Percentiles rank a stretch among this genome's conserved stretches.
Evolutionary conservation across 345 rosid genomes (phyloP).

Genomic region (Brassica nigra): DNA sequence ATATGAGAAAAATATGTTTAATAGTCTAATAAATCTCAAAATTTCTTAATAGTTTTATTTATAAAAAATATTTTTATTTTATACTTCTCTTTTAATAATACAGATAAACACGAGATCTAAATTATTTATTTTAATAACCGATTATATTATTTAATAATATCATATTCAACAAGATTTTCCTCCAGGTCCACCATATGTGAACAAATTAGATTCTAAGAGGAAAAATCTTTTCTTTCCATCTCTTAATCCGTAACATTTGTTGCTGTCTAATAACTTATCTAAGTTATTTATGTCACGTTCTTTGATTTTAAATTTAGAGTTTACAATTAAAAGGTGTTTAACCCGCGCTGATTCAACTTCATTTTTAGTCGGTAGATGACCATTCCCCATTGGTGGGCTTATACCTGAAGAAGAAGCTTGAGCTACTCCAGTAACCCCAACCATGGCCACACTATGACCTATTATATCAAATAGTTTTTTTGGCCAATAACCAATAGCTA

Average conservation of each 20-base stretch:
- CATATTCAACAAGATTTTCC: background rate
- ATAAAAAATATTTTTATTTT: too few relatives aligned
- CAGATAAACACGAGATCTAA: too few relatives aligned
- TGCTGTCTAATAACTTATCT: background rate
- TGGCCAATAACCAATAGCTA: slow-evolving; percentile 28
- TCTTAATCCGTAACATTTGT: background rate
- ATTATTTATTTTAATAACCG: background rate
- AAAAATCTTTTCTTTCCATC: background rate
- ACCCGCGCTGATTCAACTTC: background rate
- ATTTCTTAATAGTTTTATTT: too few relatives aligned
- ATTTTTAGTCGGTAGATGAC: background rate
- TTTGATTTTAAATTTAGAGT: background rate
- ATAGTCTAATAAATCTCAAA: too few relatives aligned
- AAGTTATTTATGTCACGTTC: background rate
- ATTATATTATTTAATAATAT: background rate
- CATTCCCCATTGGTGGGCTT: slow-evolving; percentile 35
- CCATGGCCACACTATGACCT: background rate
- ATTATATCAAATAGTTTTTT: slow-evolving; percentile 29
- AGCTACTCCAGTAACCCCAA: slow-evolving; percentile 16
- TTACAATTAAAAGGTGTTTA: background rate
- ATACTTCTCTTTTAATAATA: too few relatives aligned
- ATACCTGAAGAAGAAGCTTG: slow-evolving; percentile 16
- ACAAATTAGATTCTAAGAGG: background rate
- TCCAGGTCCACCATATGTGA: slow-evolving; percentile 2
- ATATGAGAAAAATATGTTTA: too few relatives aligned